Conservation (phyloP, 177 flowering plant genomes). For the Vitis hybrid region DNA sequence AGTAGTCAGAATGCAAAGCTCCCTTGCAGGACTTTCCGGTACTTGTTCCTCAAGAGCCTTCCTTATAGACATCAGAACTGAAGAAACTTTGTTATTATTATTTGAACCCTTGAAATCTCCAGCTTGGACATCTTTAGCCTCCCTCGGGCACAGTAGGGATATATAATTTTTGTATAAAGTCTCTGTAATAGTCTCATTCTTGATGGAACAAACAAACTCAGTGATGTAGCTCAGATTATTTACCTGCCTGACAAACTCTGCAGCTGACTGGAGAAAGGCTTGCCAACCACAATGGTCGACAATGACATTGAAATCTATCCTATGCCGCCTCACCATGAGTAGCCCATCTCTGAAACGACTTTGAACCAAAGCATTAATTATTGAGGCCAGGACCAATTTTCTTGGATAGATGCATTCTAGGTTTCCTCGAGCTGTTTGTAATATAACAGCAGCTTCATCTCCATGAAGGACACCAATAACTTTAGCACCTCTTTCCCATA, state of each 20-base stretch:
- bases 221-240: slow-evolving; percentile 79
- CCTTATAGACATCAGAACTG: slow-evolving; percentile 65
- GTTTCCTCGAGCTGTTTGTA: slow-evolving; percentile 87
- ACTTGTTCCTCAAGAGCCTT: slow-evolving; percentile 79
- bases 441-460: slow-evolving; percentile 80
- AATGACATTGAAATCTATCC: slow-evolving; percentile 89
- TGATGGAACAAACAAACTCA: slow-evolving; percentile 82
- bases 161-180: slow-evolving; percentile 63
- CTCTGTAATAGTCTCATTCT: slow-evolving; percentile 67
- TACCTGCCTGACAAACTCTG: slow-evolving; percentile 84
- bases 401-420: slow-evolving; percentile 91
- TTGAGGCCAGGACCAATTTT: slow-evolving; percentile 79
- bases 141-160: slow-evolving; percentile 28
- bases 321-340: slow-evolving; percentile 84
- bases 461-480: slow-evolving; percentile 85
- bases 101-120: slow-evolving; percentile 18
- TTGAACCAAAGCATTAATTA: slow-evolving; percentile 75
- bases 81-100: slow-evolving; percentile 56
- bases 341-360: slow-evolving; percentile 84
- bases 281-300: slow-evolving; percentile 85
- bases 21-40: slow-evolving; percentile 78
- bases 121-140: slow-evolving; percentile 19
- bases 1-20: slow-evolving; percentile 94
- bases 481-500: slow-evolving; percentile 95
- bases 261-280: slow-evolving; percentile 56